These are phyloP conservation scores for Pelargonium fulgidum DNA, from an alignment of 441 rosid genomes.

Conservation along the genomic window DNA sequence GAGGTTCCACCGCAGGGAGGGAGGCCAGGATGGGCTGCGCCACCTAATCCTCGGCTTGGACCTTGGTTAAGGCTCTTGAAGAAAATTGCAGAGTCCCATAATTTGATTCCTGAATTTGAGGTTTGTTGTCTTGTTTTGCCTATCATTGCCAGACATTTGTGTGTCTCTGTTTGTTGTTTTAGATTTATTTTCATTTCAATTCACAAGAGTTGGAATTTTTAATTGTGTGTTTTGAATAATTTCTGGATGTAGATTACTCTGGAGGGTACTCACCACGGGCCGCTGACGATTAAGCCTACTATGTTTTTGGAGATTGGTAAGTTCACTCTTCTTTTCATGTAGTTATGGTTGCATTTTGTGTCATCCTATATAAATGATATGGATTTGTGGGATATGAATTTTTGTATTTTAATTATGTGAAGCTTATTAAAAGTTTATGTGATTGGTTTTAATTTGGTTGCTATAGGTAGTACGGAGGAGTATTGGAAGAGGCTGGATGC, in stretches of 20 bases:
- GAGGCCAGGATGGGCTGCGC: conserved; percentile 80
- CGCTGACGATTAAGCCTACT: conserved; percentile 58
- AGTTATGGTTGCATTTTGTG: neutral
- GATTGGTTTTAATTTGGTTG: conserved; percentile 5
- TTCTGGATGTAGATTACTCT: conserved; percentile 47
- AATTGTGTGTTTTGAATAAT: neutral
- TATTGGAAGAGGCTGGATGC: conserved; percentile 88
- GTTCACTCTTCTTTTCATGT: neutral
- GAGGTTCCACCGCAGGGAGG: conserved; percentile 79
- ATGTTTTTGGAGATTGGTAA: conserved; percentile 81
- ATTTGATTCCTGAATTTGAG: conserved; percentile 86
- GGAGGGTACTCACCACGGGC: conserved; percentile 91
- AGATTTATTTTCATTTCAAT: neutral
- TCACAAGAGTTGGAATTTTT: neutral
- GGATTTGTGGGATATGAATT: neutral
- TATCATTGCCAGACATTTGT: neutral
- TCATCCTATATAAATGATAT: neutral
- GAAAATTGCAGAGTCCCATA: conserved; percentile 50
- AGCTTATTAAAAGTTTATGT: neutral
- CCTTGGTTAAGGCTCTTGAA: conserved; percentile 76
- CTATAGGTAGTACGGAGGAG: conserved; percentile 78
- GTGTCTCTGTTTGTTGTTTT: neutral
- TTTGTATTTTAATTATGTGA: neutral
- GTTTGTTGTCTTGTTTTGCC: conserved; percentile 23
- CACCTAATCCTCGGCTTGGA: conserved; percentile 71